phyloP scores from a whole-genome alignment of 106 monocot genomes.

The Xerophyta viscosa region DNA sequence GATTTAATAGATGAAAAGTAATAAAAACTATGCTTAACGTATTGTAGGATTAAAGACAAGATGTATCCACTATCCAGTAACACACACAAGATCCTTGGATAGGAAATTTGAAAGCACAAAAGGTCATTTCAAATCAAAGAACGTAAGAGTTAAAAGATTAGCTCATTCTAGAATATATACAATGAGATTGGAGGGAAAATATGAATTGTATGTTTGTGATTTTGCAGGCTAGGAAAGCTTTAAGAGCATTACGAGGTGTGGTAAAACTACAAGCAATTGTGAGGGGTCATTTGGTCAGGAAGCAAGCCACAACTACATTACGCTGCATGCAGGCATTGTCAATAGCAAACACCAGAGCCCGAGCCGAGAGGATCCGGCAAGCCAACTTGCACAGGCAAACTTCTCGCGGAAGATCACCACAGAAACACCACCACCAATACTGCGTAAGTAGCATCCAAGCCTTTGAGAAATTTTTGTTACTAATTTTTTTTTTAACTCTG shows the following conservation, averaged over 20 bases:
- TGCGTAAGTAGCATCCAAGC: constrained; percentile 15
- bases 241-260: constrained; percentile 37
- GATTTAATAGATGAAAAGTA: too few species aligned
- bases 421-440: constrained; percentile 13
- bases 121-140: too few species aligned
- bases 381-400: constrained; percentile 7
- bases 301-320: constrained; percentile 32
- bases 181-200: too few species aligned
- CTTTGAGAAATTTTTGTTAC: too few species aligned
- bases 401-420: constrained; percentile 12
- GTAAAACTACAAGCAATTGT: constrained; percentile 49
- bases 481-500: too few species aligned
- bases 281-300: constrained; percentile 42
- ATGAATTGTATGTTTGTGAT: neutral
- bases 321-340: constrained; percentile 37
- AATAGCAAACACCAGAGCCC: constrained; percentile 36
- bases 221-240: constrained; percentile 47
- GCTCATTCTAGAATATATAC: too few species aligned
- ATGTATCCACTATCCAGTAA: too few species aligned
- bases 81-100: too few species aligned
- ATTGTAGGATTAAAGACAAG: too few species aligned
- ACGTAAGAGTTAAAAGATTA: too few species aligned
- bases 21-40: too few species aligned
- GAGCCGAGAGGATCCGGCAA: constrained; percentile 20
- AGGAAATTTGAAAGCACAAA: too few species aligned